Base-by-base conservation (phyloP, 2,329 filamentous ascomycete genomes). In the Ampelomyces quisqualis region DNA sequence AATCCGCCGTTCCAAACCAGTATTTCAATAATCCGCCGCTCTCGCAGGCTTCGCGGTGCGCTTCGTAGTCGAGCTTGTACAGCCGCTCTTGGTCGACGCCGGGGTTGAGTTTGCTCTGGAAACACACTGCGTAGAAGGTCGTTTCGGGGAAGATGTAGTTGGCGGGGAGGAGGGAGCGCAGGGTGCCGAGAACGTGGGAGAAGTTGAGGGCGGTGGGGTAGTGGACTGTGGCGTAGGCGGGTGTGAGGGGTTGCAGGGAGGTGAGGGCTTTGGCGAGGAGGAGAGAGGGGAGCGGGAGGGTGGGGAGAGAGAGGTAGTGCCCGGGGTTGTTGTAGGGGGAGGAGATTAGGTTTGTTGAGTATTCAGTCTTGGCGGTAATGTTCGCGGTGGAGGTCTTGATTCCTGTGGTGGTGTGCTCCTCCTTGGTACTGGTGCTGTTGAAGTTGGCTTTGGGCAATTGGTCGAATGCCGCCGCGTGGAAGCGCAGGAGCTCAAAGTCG, bases 11-110 rank as follows among this genome's bases (percentile, higher is more conserved):
- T 2, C 89, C 88, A 67, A 94, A 95, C 89, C 90, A 95, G 69
- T 96, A 95, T 68, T 95, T 95, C 61, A 95, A 70, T 61, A 96
- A 79, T 0, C 89, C 89, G 5, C 90, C 90, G 57, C 82, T 87
- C 26, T 77, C 77, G 13, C 84, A 84, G 9, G 90, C 90, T 65
- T 95, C 90, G 17, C 79, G 76, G 65, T 95, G 90, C 5, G 86
- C 86, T 44, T 81, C 81, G 60, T 84, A 83, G 68, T 95, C 90
- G 21, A 95, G 76, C 18, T 77, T 75, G 27, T 83, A 83, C 26
- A 95, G 77, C 43, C 85, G 76, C 8, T 79, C 78, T 44, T 81
- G 81, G 48, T 88, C 81, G 1, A 84, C 85, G 9, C 75, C 78
- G 2, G 78, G 74, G 24, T 82, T 81, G 40, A 95, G 80, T 50